Percentiles rank a stretch among this genome's conserved stretches.
These are phyloP conservation scores for Sordariomycetes sp. DNA, from an alignment of 2,329 filamentous ascomycete genomes.

Conservation along the genomic window DNA sequence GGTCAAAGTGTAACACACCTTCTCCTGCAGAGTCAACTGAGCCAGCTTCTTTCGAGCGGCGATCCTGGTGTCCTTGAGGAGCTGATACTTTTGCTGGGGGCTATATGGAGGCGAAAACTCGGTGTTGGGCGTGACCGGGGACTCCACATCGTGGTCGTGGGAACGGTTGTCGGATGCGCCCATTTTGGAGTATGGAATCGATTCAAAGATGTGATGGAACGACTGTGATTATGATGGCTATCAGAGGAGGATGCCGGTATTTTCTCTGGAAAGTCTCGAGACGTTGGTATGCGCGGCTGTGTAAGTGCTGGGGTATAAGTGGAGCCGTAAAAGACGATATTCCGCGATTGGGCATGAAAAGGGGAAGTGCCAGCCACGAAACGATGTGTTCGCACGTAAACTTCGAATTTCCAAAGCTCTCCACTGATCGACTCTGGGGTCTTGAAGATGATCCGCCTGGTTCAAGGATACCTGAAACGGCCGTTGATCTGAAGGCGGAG, in stretches of 20 bases:
- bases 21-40: constrained; percentile 41
- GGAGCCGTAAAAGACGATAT: background rate
- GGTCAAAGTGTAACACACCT: constrained; percentile 23
- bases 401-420: background rate
- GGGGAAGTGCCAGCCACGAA: background rate
- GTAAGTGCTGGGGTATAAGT: background rate
- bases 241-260: background rate
- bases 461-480: constrained; percentile 4
- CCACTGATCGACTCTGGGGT: background rate
- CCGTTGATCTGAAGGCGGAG: constrained; percentile 1
- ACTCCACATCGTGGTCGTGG: constrained; percentile 4
- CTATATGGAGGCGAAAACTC: constrained; percentile 33
- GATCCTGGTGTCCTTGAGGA: constrained; percentile 23
- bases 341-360: background rate
- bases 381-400: background rate
- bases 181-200: background rate
- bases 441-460: constrained; percentile 4
- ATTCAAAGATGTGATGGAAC: background rate
- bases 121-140: constrained; percentile 27
- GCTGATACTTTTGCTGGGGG: constrained; percentile 21
- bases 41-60: constrained; percentile 34
- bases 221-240: background rate
- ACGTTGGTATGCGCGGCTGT: background rate
- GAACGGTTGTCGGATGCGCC: background rate
- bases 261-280: background rate